These are phyloP conservation scores for Caloboletus firmus DNA, from an alignment of 1,284 basidiomycete genomes.

Conservation along the genomic window DNA sequence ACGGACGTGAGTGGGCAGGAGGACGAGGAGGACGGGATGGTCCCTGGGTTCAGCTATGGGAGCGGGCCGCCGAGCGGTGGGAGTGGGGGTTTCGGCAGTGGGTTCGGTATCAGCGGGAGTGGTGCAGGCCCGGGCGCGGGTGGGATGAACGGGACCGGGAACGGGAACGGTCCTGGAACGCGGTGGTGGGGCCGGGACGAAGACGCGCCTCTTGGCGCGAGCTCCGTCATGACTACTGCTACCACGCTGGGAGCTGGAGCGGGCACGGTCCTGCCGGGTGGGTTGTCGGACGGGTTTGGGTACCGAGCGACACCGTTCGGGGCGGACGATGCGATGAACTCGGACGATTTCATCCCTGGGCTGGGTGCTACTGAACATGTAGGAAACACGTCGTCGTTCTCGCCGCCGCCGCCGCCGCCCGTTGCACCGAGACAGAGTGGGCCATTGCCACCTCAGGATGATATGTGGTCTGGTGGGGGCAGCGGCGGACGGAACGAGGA, in stretches of 20 bases:
- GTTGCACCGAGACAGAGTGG: slow-evolving; percentile 36
- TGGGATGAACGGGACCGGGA: too few relatives aligned
- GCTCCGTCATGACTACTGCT: background rate
- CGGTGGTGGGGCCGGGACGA: slow-evolving; percentile 46
- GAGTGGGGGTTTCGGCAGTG: slow-evolving; percentile 14
- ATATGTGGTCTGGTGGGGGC: slow-evolving; percentile 37
- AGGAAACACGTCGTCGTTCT: background rate
- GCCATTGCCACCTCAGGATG: slow-evolving; percentile 42
- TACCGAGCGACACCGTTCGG: slow-evolving; percentile 15
- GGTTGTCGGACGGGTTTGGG: slow-evolving; percentile 19
- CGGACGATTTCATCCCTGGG: slow-evolving; percentile 57
- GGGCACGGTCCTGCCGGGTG: slow-evolving; percentile 6
- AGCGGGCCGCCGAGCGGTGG: slow-evolving; percentile 23
- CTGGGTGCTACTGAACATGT: slow-evolving; percentile 28
- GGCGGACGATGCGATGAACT: slow-evolving; percentile 30
- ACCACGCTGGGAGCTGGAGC: background rate
- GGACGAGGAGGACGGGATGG: slow-evolving; percentile 71
- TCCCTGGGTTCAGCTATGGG: slow-evolving; percentile 57
- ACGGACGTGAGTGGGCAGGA: slow-evolving; percentile 62
- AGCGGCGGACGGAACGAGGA: slow-evolving; percentile 28
- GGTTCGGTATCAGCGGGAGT: slow-evolving; percentile 10
- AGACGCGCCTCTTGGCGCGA: slow-evolving; percentile 16
- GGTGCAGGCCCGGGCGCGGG: slow-evolving; percentile 12
- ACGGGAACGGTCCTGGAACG: slow-evolving; percentile 6
- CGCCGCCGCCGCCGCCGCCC: background rate